phyloP scores from a whole-genome alignment of 176 grass and related monocot species.

The Guadua angustifolia region DNA sequence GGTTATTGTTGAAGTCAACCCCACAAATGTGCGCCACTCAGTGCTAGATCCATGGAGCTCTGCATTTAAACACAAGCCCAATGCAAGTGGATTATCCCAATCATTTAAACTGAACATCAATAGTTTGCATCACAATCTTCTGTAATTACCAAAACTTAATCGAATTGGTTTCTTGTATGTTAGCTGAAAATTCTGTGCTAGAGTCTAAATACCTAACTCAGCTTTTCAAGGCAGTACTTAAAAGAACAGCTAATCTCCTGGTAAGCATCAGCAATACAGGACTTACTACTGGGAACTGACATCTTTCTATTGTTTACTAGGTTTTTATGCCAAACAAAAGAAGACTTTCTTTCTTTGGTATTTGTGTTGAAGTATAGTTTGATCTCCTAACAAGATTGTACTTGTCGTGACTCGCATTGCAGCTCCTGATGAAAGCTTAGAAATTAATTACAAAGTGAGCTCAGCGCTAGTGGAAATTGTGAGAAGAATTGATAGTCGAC shows the following conservation, averaged over 20 bases:
- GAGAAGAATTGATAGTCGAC: conserved; percentile 63
- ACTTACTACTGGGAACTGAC: background rate
- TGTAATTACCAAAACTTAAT: background rate
- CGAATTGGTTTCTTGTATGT: conserved; percentile 21
- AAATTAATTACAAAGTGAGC: conserved; percentile 97
- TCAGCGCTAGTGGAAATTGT: conserved; percentile 89
- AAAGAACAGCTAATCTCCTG: conserved; percentile 1
- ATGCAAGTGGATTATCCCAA: conserved; percentile 12
- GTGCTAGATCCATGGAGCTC: background rate
- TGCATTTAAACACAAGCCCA: background rate
- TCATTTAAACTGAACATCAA: conserved; percentile 2
- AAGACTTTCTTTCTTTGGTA: conserved; percentile 15
- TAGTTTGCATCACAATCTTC: conserved; percentile 7
- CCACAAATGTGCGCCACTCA: background rate
- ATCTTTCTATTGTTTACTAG: background rate
- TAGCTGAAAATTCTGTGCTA: conserved; percentile 7
- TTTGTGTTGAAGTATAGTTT: conserved; percentile 29
- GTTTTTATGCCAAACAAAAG: conserved; percentile 22
- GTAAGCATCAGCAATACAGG: background rate
- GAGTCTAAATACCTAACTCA: background rate
- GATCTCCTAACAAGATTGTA: conserved; percentile 33
- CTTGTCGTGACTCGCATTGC: background rate
- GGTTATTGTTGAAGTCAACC: conserved; percentile 2
- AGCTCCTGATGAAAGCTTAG: conserved; percentile 95
- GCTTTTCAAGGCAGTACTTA: background rate